phyloP scores from a whole-genome alignment of 169 alveolate species.

The Eimeria brunetti region DNA sequence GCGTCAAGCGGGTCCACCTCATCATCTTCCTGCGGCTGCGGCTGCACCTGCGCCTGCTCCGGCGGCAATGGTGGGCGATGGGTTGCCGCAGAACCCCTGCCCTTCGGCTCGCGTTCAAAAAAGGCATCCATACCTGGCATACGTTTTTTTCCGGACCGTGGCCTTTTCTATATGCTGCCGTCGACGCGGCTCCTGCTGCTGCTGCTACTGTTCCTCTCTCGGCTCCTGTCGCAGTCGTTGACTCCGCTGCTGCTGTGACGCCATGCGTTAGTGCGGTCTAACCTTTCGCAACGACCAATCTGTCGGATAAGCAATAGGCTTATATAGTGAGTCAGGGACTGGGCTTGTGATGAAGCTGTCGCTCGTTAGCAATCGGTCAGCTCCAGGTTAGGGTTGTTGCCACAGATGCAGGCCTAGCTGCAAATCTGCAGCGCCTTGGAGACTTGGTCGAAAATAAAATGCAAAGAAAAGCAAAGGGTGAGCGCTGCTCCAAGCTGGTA shows the following conservation, averaged over 20 bases:
- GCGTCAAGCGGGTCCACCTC: constrained; percentile 71
- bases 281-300: background rate
- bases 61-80: constrained; percentile 8
- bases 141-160: background rate
- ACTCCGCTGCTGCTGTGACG: background rate
- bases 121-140: constrained; percentile 41
- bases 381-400: background rate
- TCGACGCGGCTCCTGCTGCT: background rate
- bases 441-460: background rate
- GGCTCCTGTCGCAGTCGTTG: background rate
- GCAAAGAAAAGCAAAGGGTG: background rate
- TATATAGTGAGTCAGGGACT: background rate
- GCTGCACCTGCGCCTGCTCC: constrained; percentile 5
- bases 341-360: background rate
- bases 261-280: constrained; percentile 14
- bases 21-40: constrained; percentile 36
- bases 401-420: background rate
- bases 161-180: background rate
- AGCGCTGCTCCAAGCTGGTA: background rate
- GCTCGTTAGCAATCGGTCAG: background rate
- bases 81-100: constrained; percentile 30
- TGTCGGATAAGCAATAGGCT: background rate
- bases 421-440: background rate
- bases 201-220: background rate
- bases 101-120: constrained; percentile 36